These are phyloP conservation scores for Starmera pachycereana DNA, from an alignment of 805 yeast genomes.

Conservation along the genomic window DNA sequence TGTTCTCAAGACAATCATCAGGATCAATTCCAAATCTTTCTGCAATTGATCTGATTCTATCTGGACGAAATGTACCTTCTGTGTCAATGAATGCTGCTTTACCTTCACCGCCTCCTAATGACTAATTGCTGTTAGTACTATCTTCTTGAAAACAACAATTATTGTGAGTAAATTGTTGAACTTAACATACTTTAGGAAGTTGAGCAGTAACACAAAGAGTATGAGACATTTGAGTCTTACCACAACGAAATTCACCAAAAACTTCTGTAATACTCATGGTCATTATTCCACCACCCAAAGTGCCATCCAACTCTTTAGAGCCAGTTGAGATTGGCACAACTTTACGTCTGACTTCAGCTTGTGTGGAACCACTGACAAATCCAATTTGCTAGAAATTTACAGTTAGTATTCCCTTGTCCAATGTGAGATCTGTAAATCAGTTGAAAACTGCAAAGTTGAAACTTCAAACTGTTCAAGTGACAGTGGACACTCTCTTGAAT, in stretches of 20 bases:
- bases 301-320: constrained; percentile 54
- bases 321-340: constrained; percentile 65
- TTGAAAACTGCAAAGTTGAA: too few species aligned
- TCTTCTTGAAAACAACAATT: neutral
- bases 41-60: constrained; percentile 53
- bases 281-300: constrained; percentile 67
- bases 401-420: too few species aligned
- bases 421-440: too few species aligned
- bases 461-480: neutral
- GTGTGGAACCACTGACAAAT: constrained; percentile 64
- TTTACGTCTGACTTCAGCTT: constrained; percentile 52
- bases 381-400: constrained; percentile 36
- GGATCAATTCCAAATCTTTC: constrained; percentile 60
- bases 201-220: constrained; percentile 72
- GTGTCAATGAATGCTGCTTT: constrained; percentile 74
- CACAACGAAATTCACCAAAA: constrained; percentile 74
- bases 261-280: constrained; percentile 74
- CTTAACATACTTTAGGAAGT: constrained; percentile 36
- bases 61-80: constrained; percentile 77
- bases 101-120: constrained; percentile 74
- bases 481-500: neutral
- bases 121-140: constrained; percentile 12
- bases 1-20: constrained; percentile 57
- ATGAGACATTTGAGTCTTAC: constrained; percentile 75
- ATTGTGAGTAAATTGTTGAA: neutral